A percentile compares a stretch with the other conserved stretches of the same genome.
Conservation (phyloP, 768 basidiomycete species). For the Fomitopsis pulvina region DNA sequence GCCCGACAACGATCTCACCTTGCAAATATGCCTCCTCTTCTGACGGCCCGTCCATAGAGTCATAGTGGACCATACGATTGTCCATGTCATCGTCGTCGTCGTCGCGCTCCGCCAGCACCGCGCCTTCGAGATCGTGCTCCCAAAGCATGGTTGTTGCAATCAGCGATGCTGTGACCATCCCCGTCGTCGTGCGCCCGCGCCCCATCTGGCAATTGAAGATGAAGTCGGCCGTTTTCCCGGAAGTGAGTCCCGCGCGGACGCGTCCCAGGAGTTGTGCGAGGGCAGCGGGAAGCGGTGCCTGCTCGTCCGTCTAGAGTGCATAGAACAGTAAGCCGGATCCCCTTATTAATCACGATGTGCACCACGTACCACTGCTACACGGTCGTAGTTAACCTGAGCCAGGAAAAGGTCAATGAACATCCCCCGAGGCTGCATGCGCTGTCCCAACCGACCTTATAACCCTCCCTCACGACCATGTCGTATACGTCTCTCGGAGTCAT, state of each 20-base stretch:
- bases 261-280: slow-evolving; percentile 74
- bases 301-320: slow-evolving; percentile 81
- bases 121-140: slow-evolving; percentile 34
- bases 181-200: slow-evolving; percentile 86
- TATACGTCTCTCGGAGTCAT: slow-evolving; percentile 86
- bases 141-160: slow-evolving; percentile 71
- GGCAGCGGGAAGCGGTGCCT: slow-evolving; percentile 88
- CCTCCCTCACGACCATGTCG: slow-evolving; percentile 64
- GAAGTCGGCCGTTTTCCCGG: slow-evolving; percentile 61
- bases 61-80: slow-evolving; percentile 39
- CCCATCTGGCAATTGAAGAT: slow-evolving; percentile 99
- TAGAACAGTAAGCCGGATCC: not conserved
- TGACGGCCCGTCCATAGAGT: slow-evolving; percentile 73
- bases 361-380: slow-evolving; percentile 89
- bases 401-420: not conserved
- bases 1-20: too few relatives aligned
- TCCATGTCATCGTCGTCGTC: slow-evolving; percentile 31
- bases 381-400: slow-evolving; percentile 73
- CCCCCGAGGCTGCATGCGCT: not conserved
- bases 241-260: slow-evolving; percentile 45
- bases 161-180: slow-evolving; percentile 87
- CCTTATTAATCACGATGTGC: slow-evolving; percentile 8
- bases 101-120: slow-evolving; percentile 5
- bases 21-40: slow-evolving; percentile 88
- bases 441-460: slow-evolving; percentile 53